Evolutionary conservation across 768 basidiomycete species (phyloP).

Genomic region (Leccinum fibrillosum): DNA sequence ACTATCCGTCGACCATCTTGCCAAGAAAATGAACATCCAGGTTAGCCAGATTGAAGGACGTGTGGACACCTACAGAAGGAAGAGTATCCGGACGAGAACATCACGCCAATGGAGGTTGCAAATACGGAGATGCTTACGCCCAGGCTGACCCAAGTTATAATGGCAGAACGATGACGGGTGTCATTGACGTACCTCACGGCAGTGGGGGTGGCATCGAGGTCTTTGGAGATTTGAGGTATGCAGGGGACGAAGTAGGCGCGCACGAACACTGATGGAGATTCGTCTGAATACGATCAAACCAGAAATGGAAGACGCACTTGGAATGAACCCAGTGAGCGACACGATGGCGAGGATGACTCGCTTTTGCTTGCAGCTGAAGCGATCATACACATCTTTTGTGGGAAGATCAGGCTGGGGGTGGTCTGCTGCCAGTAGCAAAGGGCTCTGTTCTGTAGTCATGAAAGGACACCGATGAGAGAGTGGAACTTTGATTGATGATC

Average conservation of each 20-base stretch:
- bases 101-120: slow-evolving; percentile 41
- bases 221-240: slow-evolving; percentile 68
- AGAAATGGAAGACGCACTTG: slow-evolving; percentile 40
- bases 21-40: not conserved
- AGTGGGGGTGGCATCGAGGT: slow-evolving; percentile 54
- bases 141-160: slow-evolving; percentile 29
- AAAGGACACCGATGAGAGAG: not conserved
- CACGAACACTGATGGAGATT: slow-evolving; percentile 52
- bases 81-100: slow-evolving; percentile 51
- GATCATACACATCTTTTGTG: slow-evolving; percentile 45
- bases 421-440: not conserved
- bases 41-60: not conserved
- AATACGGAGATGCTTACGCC: slow-evolving; percentile 52
- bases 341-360: slow-evolving; percentile 52
- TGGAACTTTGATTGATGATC: not conserved
- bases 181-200: slow-evolving; percentile 48
- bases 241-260: slow-evolving; percentile 69
- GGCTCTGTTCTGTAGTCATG: not conserved
- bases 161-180: not conserved
- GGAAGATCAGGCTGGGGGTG: not conserved
- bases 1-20: slow-evolving; percentile 63
- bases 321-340: slow-evolving; percentile 59
- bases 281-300: not conserved
- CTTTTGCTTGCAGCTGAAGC: slow-evolving; percentile 55
- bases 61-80: slow-evolving; percentile 42